phyloP scores from a whole-genome alignment of 2,329 filamentous ascomycete genomes.

The Dothiorella sarmentorum region DNA sequence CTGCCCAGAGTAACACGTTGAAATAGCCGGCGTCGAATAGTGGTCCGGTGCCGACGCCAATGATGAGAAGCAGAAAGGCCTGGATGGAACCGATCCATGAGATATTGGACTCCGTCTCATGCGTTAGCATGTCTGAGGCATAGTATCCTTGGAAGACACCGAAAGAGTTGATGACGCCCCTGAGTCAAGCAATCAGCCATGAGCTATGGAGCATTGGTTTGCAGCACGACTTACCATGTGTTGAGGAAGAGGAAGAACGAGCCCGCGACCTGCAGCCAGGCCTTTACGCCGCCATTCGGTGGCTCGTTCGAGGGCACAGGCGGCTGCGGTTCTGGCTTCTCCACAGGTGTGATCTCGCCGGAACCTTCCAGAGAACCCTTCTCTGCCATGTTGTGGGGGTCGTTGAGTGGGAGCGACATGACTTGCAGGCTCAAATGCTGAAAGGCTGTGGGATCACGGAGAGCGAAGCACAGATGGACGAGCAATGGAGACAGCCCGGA shows the following conservation, averaged over 20 bases:
- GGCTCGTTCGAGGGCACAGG: slow-evolving; percentile 1
- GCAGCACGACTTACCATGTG: slow-evolving; percentile 40
- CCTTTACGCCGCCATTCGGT: slow-evolving; percentile 45
- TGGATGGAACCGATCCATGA: slow-evolving; percentile 51
- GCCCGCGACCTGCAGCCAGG: slow-evolving; percentile 49
- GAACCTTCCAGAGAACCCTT: not conserved
- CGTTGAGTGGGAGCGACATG: not conserved
- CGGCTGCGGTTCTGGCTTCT: not conserved
- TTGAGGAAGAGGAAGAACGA: slow-evolving; percentile 50
- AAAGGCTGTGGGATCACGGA: not conserved
- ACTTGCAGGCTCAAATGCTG: not conserved
- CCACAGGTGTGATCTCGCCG: not conserved
- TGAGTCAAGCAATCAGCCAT: slow-evolving; percentile 12
- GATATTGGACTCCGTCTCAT: slow-evolving; percentile 41
- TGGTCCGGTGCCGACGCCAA: slow-evolving; percentile 46
- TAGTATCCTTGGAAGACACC: slow-evolving; percentile 50
- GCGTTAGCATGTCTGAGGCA: slow-evolving; percentile 39
- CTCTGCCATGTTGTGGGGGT: not conserved
- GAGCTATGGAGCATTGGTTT: not conserved
- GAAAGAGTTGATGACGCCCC: slow-evolving; percentile 46
- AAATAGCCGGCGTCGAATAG: slow-evolving; percentile 51
- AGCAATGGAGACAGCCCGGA: not conserved
- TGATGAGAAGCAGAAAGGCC: slow-evolving; percentile 45
- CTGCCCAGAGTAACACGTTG: slow-evolving; percentile 39
- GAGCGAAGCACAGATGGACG: not conserved